phyloP scores from a whole-genome alignment of 2,329 filamentous ascomycete genomes.

The Diplodia mutila region DNA sequence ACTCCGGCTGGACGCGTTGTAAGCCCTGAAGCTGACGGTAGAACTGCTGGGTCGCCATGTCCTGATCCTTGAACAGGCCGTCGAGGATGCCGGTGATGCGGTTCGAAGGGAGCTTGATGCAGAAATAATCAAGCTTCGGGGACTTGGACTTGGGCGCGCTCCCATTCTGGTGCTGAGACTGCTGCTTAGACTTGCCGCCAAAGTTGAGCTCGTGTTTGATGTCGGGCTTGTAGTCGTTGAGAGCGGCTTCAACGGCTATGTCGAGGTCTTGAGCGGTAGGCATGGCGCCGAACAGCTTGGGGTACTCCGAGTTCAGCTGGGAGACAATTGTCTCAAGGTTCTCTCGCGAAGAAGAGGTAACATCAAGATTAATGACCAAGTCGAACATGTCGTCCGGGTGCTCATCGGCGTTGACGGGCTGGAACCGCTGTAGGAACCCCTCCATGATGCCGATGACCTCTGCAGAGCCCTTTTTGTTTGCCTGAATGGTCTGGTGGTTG shows the following conservation, averaged over 20 bases:
- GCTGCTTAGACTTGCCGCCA: constrained; percentile 44
- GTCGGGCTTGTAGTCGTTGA: constrained; percentile 76
- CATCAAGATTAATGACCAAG: constrained; percentile 80
- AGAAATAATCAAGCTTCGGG: constrained; percentile 66
- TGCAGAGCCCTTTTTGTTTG: constrained; percentile 67
- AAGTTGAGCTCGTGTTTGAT: constrained; percentile 71
- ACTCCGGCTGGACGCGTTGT: constrained; percentile 77
- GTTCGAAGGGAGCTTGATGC: constrained; percentile 57
- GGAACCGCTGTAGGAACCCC: constrained; percentile 84
- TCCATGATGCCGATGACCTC: constrained; percentile 94
- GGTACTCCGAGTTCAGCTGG: constrained; percentile 75
- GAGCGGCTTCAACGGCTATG: constrained; percentile 72
- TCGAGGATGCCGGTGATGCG: constrained; percentile 66
- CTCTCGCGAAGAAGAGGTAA: constrained; percentile 72
- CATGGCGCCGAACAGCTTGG: constrained; percentile 71
- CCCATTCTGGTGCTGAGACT: constrained; percentile 30
- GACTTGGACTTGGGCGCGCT: constrained; percentile 35
- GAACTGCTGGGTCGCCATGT: constrained; percentile 63
- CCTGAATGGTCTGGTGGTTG: constrained; percentile 97
- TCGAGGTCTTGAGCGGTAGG: constrained; percentile 78
- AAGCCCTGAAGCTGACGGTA: constrained; percentile 75
- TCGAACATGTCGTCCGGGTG: constrained; percentile 84
- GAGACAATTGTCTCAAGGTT: constrained; percentile 82
- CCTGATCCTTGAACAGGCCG: constrained; percentile 64
- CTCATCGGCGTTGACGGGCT: constrained; percentile 68